phyloP scores from a whole-genome alignment of 1,284 basidiomycete species.

The Sphagnurus paluster region DNA sequence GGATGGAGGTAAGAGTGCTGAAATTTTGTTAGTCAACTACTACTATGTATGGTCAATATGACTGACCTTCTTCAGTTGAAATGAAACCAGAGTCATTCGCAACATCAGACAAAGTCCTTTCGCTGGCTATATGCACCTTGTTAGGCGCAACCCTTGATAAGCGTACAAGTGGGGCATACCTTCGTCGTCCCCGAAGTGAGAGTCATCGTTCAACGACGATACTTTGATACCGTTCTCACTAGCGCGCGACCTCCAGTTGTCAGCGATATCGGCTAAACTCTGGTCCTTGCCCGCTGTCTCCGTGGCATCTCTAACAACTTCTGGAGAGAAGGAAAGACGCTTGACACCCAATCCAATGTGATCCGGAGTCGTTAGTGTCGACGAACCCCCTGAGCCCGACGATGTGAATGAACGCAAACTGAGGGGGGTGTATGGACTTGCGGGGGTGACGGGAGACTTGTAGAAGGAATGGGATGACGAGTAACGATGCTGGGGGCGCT shows the following conservation, averaged over 20 bases:
- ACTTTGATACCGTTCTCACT: conserved; percentile 73
- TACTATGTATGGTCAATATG: not conserved
- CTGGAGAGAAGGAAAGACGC: conserved; percentile 40
- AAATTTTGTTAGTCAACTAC: not conserved
- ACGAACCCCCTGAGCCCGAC: conserved; percentile 46
- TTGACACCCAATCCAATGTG: conserved; percentile 35
- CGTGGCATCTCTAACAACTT: conserved; percentile 28
- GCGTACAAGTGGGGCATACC: conserved; percentile 33
- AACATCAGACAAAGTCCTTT: conserved; percentile 43
- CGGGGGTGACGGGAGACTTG: conserved; percentile 40
- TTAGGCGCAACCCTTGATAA: conserved; percentile 20
- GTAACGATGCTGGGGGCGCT: conserved; percentile 23
- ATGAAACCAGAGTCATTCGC: conserved; percentile 41
- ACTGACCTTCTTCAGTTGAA: conserved; percentile 45
- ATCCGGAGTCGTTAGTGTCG: conserved; percentile 56
- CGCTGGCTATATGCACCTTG: conserved; percentile 46
- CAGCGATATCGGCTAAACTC: conserved; percentile 58
- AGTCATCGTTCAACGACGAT: conserved; percentile 43
- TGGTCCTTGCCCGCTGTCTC: conserved; percentile 34
- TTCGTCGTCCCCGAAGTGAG: conserved; percentile 56
- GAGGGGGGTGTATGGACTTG: conserved; percentile 64
- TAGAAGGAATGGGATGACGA: conserved; percentile 34
- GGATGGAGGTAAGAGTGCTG: conserved; percentile 62
- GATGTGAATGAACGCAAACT: conserved; percentile 61
- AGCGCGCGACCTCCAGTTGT: conserved; percentile 72